Evolutionary conservation across 2,329 filamentous ascomycete genomes (phyloP).

Genomic region (Cercospora sp.): DNA sequence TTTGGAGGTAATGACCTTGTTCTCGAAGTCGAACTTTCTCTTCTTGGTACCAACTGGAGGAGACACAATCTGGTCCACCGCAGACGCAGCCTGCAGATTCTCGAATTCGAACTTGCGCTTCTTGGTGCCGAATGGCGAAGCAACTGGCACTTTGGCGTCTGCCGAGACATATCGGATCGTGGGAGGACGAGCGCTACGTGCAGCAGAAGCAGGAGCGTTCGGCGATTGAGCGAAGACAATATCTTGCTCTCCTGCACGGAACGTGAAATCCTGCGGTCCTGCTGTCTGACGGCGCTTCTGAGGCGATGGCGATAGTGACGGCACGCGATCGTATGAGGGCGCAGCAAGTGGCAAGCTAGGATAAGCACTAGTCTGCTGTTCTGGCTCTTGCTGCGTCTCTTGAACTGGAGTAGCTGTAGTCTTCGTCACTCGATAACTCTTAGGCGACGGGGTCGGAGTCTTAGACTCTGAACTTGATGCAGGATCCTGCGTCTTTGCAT

Average conservation of each 20-base stretch:
- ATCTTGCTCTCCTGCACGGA: constrained; percentile 46
- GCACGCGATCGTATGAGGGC: constrained; percentile 16
- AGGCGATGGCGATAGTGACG: constrained; percentile 35
- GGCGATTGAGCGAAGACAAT: constrained; percentile 47
- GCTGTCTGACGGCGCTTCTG: constrained; percentile 40
- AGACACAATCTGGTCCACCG: constrained; percentile 43
- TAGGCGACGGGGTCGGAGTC: constrained; percentile 35
- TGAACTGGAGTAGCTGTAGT: constrained; percentile 11
- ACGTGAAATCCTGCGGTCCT: constrained; percentile 49
- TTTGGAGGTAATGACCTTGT: constrained; percentile 10
- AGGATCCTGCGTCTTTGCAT: constrained; percentile 33
- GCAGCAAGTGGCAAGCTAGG: constrained; percentile 23
- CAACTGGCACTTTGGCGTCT: constrained; percentile 28
- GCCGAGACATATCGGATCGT: constrained; percentile 49
- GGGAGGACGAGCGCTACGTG: constrained; percentile 37
- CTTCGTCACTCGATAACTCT: constrained; percentile 13
- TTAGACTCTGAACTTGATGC: constrained; percentile 28
- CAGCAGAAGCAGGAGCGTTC: constrained; percentile 31
- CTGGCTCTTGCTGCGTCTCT: constrained; percentile 1
- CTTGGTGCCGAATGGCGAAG: constrained; percentile 36
- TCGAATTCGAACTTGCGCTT: constrained; percentile 48
- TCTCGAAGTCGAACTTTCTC: constrained; percentile 24
- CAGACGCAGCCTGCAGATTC: constrained; percentile 28
- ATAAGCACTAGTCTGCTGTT: constrained; percentile 3
- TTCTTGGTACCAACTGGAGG: constrained; percentile 20